These are phyloP conservation scores for Hemisphaericaspora lyxosophila DNA, from an alignment of 1,139 yeast genomes.

Conservation along the genomic window DNA sequence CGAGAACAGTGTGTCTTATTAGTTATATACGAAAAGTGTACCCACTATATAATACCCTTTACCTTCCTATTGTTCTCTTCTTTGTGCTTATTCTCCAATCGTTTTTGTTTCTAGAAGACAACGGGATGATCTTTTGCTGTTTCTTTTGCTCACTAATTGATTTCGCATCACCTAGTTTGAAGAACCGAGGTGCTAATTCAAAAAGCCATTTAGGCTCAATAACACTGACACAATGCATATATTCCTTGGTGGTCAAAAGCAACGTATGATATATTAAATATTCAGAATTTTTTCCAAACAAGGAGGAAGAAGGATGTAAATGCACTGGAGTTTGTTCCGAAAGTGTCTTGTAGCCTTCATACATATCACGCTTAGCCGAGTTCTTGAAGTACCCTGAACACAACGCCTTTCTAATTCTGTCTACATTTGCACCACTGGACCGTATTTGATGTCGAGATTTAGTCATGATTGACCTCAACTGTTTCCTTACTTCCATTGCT, in stretches of 20 bases:
- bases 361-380: conserved; percentile 73
- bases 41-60: no score
- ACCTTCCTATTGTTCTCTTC: conserved; percentile 3
- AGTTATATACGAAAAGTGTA: no score
- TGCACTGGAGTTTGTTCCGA: conserved; percentile 76
- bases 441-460: conserved; percentile 50
- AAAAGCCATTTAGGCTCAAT: conserved; percentile 86
- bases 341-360: conserved; percentile 71
- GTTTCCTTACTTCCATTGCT: conserved; percentile 78
- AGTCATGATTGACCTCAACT: conserved; percentile 62
- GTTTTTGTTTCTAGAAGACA: conserved; percentile 53
- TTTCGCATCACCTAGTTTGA: conserved; percentile 56
- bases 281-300: conserved; percentile 72
- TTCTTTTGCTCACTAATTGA: conserved; percentile 36
- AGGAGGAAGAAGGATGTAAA: conserved; percentile 85
- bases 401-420: conserved; percentile 65
- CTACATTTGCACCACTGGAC: conserved; percentile 65
- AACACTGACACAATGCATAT: conserved; percentile 83
- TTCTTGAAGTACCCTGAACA: conserved; percentile 89
- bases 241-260: conserved; percentile 79
- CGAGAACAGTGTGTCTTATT: no score
- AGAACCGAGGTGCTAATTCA: conserved; percentile 84
- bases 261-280: conserved; percentile 84
- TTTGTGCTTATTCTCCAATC: conserved; percentile 42
- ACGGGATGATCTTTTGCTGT: conserved; percentile 57